These are phyloP conservation scores for Ogataea hybrid DNA, from an alignment of 1,139 yeast species.

Conservation along the genomic window DNA sequence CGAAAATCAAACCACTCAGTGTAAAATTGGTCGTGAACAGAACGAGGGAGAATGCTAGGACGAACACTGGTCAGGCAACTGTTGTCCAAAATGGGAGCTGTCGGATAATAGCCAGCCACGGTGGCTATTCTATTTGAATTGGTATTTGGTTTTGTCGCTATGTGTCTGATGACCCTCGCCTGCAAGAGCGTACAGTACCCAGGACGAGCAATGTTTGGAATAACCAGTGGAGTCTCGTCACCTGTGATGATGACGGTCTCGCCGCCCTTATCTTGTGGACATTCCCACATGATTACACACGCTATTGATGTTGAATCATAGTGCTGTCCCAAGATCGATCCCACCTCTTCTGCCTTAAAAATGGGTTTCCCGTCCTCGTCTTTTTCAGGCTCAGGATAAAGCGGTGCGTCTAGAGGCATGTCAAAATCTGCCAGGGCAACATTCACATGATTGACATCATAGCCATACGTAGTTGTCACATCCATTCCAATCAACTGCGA, in stretches of 20 bases:
- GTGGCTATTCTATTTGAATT: conserved; percentile 35
- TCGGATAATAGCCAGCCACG: conserved; percentile 32
- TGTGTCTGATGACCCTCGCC: conserved; percentile 37
- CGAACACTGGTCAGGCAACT: conserved; percentile 36
- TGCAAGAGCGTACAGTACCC: conserved; percentile 37
- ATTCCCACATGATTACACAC: conserved; percentile 36
- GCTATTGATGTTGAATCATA: conserved; percentile 36
- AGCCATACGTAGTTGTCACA: conserved; percentile 32
- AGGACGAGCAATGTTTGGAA: conserved; percentile 34
- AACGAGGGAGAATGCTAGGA: conserved; percentile 38
- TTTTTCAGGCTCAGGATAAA: conserved; percentile 13
- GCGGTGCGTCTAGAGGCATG: conserved; percentile 17
- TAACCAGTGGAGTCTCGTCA: conserved; percentile 30
- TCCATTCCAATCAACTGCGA: conserved; percentile 33
- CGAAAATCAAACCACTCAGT: conserved; percentile 39
- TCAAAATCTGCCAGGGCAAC: conserved; percentile 30
- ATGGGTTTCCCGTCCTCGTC: conserved; percentile 20
- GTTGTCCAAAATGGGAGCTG: conserved; percentile 34
- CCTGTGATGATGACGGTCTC: conserved; percentile 37
- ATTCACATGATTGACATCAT: conserved; percentile 35
- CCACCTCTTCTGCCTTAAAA: conserved; percentile 16
- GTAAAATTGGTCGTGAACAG: conserved; percentile 35
- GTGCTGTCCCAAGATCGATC: conserved; percentile 34
- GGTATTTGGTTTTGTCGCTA: conserved; percentile 36
- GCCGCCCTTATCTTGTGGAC: conserved; percentile 35